These are phyloP conservation scores for Mrakia frigida DNA, from an alignment of 768 basidiomycete species.

Conservation along the genomic window DNA sequence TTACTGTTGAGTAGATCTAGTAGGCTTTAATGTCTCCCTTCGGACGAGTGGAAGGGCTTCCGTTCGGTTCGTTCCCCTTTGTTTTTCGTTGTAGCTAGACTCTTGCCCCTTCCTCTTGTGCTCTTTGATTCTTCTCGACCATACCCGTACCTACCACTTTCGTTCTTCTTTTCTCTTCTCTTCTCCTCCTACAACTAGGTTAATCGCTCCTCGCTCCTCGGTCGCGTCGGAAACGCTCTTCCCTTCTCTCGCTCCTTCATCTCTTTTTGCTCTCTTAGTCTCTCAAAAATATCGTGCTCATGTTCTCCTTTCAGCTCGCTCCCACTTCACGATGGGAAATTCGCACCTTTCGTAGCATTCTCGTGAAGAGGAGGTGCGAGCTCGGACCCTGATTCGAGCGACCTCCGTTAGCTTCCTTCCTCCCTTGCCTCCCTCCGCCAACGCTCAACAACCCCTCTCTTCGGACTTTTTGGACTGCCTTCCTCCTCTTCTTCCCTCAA, in stretches of 20 bases:
- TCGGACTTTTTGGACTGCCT: no score
- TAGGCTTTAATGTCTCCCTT: not conserved
- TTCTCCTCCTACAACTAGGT: not conserved
- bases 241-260: not conserved
- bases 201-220: not conserved
- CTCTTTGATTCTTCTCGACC: not conserved
- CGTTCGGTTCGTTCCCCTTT: no score
- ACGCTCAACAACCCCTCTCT: no score
- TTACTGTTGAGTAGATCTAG: constrained; percentile 27
- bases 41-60: no score
- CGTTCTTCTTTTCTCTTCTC: not conserved
- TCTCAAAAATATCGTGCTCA: not conserved
- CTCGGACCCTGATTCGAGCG: no score
- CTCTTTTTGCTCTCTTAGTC: not conserved
- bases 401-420: no score
- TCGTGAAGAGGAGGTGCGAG: no score
- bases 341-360: no score
- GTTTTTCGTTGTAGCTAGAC: no score
- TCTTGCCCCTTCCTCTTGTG: not conserved
- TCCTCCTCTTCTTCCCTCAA: no score
- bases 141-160: not conserved
- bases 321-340: no score
- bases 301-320: not conserved
- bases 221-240: not conserved
- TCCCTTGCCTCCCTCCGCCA: no score